These are phyloP conservation scores for Ogataea allantospora DNA, from an alignment of 805 yeast species.

Conservation along the genomic window DNA sequence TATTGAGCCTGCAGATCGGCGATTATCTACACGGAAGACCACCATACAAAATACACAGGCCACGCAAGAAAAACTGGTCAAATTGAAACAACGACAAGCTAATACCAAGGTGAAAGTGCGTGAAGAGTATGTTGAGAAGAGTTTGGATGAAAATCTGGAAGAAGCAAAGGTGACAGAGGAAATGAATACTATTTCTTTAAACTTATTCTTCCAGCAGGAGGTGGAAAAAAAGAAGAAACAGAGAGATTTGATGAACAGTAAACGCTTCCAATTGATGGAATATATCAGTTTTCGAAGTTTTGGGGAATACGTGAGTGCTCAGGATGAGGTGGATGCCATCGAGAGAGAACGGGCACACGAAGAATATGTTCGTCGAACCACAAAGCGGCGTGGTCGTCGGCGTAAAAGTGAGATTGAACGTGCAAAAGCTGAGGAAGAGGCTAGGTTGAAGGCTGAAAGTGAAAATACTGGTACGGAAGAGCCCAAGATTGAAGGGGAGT, in stretches of 20 bases:
- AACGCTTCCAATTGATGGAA: conserved; percentile 57
- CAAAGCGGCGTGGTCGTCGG: conserved; percentile 44
- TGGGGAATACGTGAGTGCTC: conserved; percentile 56
- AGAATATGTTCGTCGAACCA: conserved; percentile 28
- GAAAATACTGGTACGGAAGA: not conserved
- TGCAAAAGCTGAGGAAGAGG: conserved; percentile 17
- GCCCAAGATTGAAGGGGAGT: not conserved
- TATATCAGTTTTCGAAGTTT: conserved; percentile 52
- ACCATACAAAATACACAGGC: conserved; percentile 76
- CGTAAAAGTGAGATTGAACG: conserved; percentile 34
- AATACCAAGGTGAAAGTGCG: conserved; percentile 24
- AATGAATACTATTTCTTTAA: conserved; percentile 68
- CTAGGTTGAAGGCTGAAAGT: conserved; percentile 19
- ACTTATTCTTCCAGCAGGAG: conserved; percentile 82
- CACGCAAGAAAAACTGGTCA: conserved; percentile 68
- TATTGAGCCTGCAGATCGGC: conserved; percentile 43
- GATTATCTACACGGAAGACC: conserved; percentile 74
- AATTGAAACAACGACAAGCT: conserved; percentile 58
- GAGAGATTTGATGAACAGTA: conserved; percentile 66
- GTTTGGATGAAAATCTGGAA: conserved; percentile 70
- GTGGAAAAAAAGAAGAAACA: conserved; percentile 74
- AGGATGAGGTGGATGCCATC: conserved; percentile 54
- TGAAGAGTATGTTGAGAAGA: conserved; percentile 45
- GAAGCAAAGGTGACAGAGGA: conserved; percentile 88
- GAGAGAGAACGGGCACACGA: conserved; percentile 36